These are phyloP conservation scores for Clonostachys rhizophaga DNA, from an alignment of 2,329 filamentous ascomycete species.

Conservation along the genomic window DNA sequence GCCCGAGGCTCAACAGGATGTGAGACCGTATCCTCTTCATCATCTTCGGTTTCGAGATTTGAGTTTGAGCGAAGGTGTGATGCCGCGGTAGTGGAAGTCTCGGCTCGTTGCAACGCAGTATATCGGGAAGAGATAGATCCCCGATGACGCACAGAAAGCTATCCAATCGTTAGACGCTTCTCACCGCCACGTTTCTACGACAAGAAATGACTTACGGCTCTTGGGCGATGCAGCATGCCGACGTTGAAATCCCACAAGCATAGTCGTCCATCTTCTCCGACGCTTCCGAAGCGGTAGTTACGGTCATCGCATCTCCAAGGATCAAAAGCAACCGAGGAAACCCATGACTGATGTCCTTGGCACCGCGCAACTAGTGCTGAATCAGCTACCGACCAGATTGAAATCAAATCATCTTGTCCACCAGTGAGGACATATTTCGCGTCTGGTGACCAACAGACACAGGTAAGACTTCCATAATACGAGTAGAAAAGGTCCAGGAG, in stretches of 20 bases:
- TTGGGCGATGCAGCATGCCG: conserved; percentile 90
- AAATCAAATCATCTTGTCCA: conserved; percentile 92
- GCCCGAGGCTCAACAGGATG: conserved; percentile 84
- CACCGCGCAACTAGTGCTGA: conserved; percentile 83
- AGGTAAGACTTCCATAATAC: conserved; percentile 90
- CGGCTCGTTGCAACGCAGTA: conserved; percentile 44
- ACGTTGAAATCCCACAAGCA: conserved; percentile 97
- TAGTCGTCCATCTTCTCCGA: conserved; percentile 87
- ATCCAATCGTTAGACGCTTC: background rate
- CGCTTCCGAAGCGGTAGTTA: conserved; percentile 93
- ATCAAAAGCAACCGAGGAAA: conserved; percentile 89
- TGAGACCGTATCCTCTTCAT: conserved; percentile 57
- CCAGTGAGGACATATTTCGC: conserved; percentile 94
- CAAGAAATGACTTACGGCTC: conserved; percentile 57
- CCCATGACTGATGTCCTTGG: conserved; percentile 94
- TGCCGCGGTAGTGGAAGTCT: conserved; percentile 57
- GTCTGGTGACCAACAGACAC: conserved; percentile 96
- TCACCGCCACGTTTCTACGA: background rate
- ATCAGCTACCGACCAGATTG: conserved; percentile 89
- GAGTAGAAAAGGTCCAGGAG: conserved; percentile 83
- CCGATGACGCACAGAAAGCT: conserved; percentile 26
- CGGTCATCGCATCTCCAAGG: conserved; percentile 95
- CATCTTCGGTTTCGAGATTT: conserved; percentile 45
- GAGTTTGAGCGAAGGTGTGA: conserved; percentile 67
- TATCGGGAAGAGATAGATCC: conserved; percentile 48